Percentiles rank a stretch among this genome's conserved stretches.
phyloP scores from a whole-genome alignment of 768 basidiomycete species.

The Guyanaporus albipodus region DNA sequence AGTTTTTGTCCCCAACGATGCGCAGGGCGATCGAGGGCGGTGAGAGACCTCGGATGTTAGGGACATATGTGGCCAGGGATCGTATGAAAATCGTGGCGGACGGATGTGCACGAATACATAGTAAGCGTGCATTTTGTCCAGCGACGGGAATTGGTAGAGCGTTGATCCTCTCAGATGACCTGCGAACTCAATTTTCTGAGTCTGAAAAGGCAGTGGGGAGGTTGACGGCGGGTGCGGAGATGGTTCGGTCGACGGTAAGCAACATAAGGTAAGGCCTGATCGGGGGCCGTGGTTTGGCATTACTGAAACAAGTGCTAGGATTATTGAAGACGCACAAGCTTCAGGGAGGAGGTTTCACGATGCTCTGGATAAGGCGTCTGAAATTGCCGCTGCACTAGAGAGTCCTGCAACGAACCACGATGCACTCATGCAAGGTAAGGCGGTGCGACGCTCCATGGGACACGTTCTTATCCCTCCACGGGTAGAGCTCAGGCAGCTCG shows the following conservation, averaged over 20 bases:
- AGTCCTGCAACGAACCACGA: conserved; percentile 52
- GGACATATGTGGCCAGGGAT: conserved; percentile 73
- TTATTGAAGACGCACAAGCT: conserved; percentile 56
- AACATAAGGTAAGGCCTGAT: conserved; percentile 41
- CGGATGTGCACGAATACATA: conserved; percentile 63
- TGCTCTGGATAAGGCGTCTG: conserved; percentile 51
- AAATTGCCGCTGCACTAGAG: conserved; percentile 49
- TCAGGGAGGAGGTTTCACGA: conserved; percentile 58
- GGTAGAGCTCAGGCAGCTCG: conserved; percentile 61
- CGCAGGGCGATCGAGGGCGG: conserved; percentile 70
- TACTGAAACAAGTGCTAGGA: conserved; percentile 34
- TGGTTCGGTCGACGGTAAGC: conserved; percentile 48
- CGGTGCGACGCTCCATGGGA: not conserved
- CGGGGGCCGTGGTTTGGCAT: not conserved
- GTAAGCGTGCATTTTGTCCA: conserved; percentile 35
- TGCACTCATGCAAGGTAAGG: conserved; percentile 47
- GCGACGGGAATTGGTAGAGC: not conserved
- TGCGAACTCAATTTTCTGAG: conserved; percentile 50
- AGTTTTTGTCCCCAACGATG: conserved; percentile 67
- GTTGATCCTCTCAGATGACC: conserved; percentile 45
- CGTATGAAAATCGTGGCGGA: conserved; percentile 82
- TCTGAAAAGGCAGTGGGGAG: conserved; percentile 49
- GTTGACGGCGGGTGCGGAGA: conserved; percentile 56
- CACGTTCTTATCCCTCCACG: conserved; percentile 2
- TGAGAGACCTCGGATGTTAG: conserved; percentile 62